phyloP scores from a whole-genome alignment of 108 stramenopile genomes.

The Ochromonas danica region DNA sequence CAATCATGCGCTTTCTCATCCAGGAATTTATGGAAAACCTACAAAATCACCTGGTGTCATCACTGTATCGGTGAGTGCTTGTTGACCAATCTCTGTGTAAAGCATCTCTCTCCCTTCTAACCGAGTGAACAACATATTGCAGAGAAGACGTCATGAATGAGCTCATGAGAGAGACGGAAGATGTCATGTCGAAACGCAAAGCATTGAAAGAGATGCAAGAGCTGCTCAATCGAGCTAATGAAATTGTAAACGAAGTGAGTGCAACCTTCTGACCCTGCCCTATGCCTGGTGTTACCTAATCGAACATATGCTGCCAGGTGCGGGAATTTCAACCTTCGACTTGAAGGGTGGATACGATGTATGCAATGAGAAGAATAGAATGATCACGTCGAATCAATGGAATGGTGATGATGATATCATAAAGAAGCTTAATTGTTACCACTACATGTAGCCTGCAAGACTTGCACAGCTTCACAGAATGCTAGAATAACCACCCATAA shows the following conservation, averaged over 20 bases:
- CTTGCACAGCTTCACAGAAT: too few relatives aligned
- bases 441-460: too few relatives aligned
- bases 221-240: slow-evolving; percentile 78
- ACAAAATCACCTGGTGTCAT: slow-evolving; percentile 84
- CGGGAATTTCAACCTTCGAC: too few relatives aligned
- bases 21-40: slow-evolving; percentile 87
- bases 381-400: too few relatives aligned
- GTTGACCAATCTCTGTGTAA: neutral
- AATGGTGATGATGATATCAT: too few relatives aligned
- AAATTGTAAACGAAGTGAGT: slow-evolving; percentile 92
- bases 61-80: slow-evolving; percentile 76
- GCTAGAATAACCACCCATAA: too few relatives aligned
- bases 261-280: too few relatives aligned
- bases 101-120: neutral
- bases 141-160: slow-evolving; percentile 20
- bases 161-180: slow-evolving; percentile 47
- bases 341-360: too few relatives aligned
- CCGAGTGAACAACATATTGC: neutral
- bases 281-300: too few relatives aligned
- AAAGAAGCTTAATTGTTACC: too few relatives aligned
- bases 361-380: too few relatives aligned
- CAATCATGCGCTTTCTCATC: slow-evolving; percentile 97
- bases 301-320: too few relatives aligned
- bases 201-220: slow-evolving; percentile 88
- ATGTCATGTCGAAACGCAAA: slow-evolving; percentile 66